Conservation (phyloP, 345 rosid species). For the Citrus sp. region DNA sequence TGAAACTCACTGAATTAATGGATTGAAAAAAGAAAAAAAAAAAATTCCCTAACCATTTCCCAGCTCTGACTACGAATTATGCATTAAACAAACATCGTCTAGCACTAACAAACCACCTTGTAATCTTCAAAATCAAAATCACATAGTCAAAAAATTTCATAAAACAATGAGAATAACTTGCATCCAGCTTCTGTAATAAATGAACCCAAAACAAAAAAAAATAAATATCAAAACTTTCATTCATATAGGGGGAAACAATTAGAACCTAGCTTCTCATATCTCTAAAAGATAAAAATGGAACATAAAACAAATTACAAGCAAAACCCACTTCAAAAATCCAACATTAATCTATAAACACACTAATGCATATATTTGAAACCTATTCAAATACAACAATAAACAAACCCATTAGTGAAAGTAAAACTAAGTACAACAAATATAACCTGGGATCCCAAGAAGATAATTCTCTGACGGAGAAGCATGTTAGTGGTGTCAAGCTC, state of each 20-base stretch:
- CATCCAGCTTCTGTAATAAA: not conserved
- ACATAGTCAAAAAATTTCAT: not conserved
- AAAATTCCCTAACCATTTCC: not conserved
- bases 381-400: not conserved
- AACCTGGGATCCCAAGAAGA: conserved; percentile 85
- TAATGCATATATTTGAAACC: not conserved
- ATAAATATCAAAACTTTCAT: not conserved
- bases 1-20: not conserved
- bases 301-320: not conserved
- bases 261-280: not conserved
- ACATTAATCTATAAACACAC: not conserved
- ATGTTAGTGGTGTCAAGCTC: conserved; percentile 84
- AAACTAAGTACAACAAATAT: not conserved
- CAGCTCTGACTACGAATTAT: not conserved
- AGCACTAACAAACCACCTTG: not conserved
- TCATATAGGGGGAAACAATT: too few relatives aligned
- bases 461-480: conserved; percentile 92
- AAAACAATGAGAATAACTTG: not conserved
- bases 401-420: not conserved
- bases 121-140: conserved; percentile 1
- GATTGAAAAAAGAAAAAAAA: not conserved
- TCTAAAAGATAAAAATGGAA: not conserved
- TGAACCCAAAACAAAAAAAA: not conserved
- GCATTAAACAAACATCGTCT: not conserved
- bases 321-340: conserved; percentile 7